Evolutionary conservation across 352 stramenopile genomes (phyloP).

Genomic region (Phytophthora idaei): DNA sequence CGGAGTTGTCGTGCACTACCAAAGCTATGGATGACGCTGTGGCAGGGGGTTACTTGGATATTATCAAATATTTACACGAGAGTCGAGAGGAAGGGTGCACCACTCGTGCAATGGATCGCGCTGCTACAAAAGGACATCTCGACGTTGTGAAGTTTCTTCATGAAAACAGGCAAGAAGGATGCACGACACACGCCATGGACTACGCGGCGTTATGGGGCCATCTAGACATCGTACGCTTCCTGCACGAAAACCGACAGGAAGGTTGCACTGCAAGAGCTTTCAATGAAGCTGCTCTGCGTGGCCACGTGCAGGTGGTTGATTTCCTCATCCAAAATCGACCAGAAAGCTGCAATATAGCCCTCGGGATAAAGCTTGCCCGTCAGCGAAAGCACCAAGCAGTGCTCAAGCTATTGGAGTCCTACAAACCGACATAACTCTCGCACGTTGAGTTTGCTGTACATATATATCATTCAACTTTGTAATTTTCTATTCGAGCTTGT

Average conservation of each 20-base stretch:
- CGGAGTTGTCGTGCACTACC: slow-evolving; percentile 32
- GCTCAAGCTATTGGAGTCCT: slow-evolving; percentile 22
- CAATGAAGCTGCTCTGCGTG: slow-evolving; percentile 48
- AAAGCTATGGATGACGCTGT: slow-evolving; percentile 43
- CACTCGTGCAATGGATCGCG: slow-evolving; percentile 33
- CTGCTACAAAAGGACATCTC: slow-evolving; percentile 36
- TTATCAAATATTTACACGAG: slow-evolving; percentile 38
- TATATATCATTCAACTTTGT: background rate
- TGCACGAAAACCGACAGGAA: slow-evolving; percentile 59
- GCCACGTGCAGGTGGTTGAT: slow-evolving; percentile 46
- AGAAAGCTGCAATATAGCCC: slow-evolving; percentile 40
- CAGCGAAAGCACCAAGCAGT: slow-evolving; percentile 43
- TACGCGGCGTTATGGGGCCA: slow-evolving; percentile 51
- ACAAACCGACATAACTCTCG: background rate
- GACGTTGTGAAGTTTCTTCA: slow-evolving; percentile 39
- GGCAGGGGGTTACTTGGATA: slow-evolving; percentile 26
- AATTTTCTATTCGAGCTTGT: background rate
- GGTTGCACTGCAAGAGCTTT: slow-evolving; percentile 60
- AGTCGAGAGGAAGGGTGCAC: slow-evolving; percentile 39
- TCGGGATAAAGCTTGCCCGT: slow-evolving; percentile 50
- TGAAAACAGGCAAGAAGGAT: slow-evolving; percentile 38
- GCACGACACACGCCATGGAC: slow-evolving; percentile 65
- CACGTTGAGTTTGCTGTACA: background rate
- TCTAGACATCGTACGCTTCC: slow-evolving; percentile 49
- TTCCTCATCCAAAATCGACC: slow-evolving; percentile 46